phyloP scores from a whole-genome alignment of 2,329 filamentous ascomycete genomes.

The Fusarium denticulatum region DNA sequence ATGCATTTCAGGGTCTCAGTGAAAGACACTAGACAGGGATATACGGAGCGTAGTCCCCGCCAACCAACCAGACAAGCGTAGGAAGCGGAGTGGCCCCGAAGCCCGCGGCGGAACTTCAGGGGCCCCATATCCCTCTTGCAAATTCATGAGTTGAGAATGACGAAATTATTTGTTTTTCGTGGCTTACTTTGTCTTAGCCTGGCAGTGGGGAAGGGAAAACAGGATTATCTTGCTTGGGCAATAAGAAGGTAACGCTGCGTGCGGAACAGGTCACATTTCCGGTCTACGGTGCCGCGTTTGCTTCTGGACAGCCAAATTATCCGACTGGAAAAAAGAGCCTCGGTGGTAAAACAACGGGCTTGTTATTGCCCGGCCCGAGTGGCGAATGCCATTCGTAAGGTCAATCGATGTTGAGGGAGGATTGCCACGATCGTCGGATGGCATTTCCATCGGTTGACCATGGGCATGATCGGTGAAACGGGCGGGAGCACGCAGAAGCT shows the following conservation, averaged over 20 bases:
- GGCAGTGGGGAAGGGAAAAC: background rate
- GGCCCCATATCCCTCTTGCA: background rate
- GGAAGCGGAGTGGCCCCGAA: background rate
- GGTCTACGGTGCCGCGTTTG: background rate
- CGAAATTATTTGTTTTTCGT: background rate
- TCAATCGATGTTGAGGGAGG: background rate
- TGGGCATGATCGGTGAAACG: background rate
- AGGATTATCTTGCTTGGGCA: background rate
- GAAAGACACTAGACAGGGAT: background rate
- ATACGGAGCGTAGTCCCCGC: rapidly evolving
- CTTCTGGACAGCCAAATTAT: background rate
- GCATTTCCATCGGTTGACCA: background rate
- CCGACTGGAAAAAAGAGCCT: background rate
- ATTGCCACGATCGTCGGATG: background rate
- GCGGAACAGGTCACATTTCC: background rate
- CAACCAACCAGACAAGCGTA: background rate
- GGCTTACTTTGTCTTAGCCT: background rate
- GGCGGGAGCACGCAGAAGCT: background rate
- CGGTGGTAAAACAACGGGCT: background rate
- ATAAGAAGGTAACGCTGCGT: background rate
- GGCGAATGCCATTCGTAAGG: background rate
- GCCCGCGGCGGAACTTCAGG: background rate
- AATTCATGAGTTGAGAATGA: background rate
- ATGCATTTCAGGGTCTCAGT: background rate
- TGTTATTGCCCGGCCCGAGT: background rate